Conservation (phyloP, 1,139 yeast genomes). For the Pichia sp. region DNA sequence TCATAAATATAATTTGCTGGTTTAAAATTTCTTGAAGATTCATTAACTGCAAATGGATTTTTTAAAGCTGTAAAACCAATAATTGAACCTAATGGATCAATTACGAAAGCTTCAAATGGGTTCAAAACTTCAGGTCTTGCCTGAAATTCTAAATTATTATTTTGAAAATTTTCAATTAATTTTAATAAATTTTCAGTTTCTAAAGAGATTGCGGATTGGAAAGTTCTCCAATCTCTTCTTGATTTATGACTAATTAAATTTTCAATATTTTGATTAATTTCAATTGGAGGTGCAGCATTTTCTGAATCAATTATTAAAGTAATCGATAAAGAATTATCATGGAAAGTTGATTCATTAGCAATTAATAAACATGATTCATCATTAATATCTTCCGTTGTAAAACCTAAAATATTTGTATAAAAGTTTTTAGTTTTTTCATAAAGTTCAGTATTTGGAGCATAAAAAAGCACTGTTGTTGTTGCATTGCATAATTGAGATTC, state of each 20-base stretch:
- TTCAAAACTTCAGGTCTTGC: conserved; percentile 54
- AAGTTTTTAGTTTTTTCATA: no score
- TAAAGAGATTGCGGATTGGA: conserved; percentile 38
- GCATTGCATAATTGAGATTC: no score
- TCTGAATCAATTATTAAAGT: conserved; percentile 28
- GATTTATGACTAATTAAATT: conserved; percentile 29
- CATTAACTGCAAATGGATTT: conserved; percentile 42
- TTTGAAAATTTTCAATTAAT: conserved; percentile 33
- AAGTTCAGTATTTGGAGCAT: no score
- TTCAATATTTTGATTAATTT: conserved; percentile 28
- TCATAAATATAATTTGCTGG: background rate
- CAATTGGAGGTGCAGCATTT: conserved; percentile 29
- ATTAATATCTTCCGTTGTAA: no score
- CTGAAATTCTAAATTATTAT: conserved; percentile 28
- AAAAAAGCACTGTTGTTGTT: no score
- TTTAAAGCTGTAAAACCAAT: conserved; percentile 58
- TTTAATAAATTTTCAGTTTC: conserved; percentile 33
- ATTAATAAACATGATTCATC: no score
- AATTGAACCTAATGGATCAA: conserved; percentile 63
- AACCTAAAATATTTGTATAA: no score
- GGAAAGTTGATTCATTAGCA: no score
- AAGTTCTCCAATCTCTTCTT: conserved; percentile 46
- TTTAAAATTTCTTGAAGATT: conserved; percentile 12
- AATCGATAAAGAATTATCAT: conserved; percentile 17
- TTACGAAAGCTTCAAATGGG: conserved; percentile 60